Percentiles rank a stretch among this genome's conserved stretches.
Conservation (phyloP, 2,329 filamentous ascomycete genomes). For the Metarhizium brunneum region DNA sequence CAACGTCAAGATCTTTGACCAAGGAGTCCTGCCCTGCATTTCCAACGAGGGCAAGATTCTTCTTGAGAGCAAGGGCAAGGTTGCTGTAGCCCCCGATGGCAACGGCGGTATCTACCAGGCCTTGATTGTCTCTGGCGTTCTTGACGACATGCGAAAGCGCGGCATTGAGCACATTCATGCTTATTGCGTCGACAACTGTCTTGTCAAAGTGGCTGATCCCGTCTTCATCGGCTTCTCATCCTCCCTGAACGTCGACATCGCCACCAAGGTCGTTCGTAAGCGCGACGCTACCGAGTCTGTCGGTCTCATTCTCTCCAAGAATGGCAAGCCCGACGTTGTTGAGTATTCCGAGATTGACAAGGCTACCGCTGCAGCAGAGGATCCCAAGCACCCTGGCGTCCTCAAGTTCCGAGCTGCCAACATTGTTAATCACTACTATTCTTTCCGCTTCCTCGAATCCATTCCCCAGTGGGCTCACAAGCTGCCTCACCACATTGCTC, state of each 20-base stretch:
- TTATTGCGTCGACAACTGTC: slow-evolving; percentile 98
- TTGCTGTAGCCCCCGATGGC: slow-evolving; percentile 91
- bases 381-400: slow-evolving; percentile 68
- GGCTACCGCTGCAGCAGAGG: slow-evolving; percentile 80
- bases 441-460: slow-evolving; percentile 80
- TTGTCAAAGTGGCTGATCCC: slow-evolving; percentile 97
- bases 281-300: slow-evolving; percentile 93
- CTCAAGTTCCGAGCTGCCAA: slow-evolving; percentile 97
- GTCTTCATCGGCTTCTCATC: slow-evolving; percentile 92
- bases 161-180: slow-evolving; percentile 93
- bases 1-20: slow-evolving; percentile 90
- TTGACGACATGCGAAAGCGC: slow-evolving; percentile 79
- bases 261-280: slow-evolving; percentile 99
- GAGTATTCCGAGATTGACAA: slow-evolving; percentile 97
- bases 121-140: slow-evolving; percentile 67
- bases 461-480: slow-evolving; percentile 80
- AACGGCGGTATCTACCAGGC: slow-evolving; percentile 97
- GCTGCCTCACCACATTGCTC: slow-evolving; percentile 89
- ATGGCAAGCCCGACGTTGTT: slow-evolving; percentile 92
- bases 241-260: slow-evolving; percentile 82
- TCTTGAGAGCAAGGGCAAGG: slow-evolving; percentile 79
- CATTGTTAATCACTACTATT: slow-evolving; percentile 99
- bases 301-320: slow-evolving; percentile 87
- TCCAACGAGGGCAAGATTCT: slow-evolving; percentile 97
- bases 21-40: slow-evolving; percentile 93